Evolutionary conservation across 2,329 filamentous ascomycete species (phyloP), one percentile per base, ranked within the genome.

Genomic region (Colletotrichum kahawae): DNA sequence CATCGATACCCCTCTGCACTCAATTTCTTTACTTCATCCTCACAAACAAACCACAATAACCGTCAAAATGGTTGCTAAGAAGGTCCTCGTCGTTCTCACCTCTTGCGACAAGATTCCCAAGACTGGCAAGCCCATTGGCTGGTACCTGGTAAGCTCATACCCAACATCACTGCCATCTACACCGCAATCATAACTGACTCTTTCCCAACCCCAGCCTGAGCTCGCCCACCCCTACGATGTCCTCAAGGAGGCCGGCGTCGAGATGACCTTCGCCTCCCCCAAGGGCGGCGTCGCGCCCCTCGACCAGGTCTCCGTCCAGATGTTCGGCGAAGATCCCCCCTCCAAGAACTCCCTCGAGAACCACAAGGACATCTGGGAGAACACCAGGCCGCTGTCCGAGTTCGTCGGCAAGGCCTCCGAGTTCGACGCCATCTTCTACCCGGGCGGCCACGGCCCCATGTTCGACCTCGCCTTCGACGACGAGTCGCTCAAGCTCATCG

Each of bases 21-120:
- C 43, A 21, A 13, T 4, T 24, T 7, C 6, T 9, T 14, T 2
- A 18, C 5, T 62, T n/a, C 4, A 70, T 21, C 16, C 18, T 16
- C 24, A 12, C 31, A 59, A 24, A 51, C 34, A 14, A 38, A 65
- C 13, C 21, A 24, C 4, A 31, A 31, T n/a, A 54, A 34, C 21
- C n/a, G 33, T 12, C 70, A 48, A 16, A 76, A 76, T 76, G 74
- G 70, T 71, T 7, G 87, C 86, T 79, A 93, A 93, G 83, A 93
- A 93, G 72, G 85, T 95, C 77, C 92, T 95, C 85, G 85, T 95
- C 82, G 91, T 95, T 73, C 90, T 95, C 76, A 94, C 92, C 77
- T 95, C 92, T 76, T 88, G 90, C 82, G 83, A 82, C 81, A 83
- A 85, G 82, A 87, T 91, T 63, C 85, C 85, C 78, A 81, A 85